A percentile compares a stretch with the other conserved stretches of the same genome.
Conservation (phyloP, 768 basidiomycete species). For the Suillus fuscotomentosus region DNA sequence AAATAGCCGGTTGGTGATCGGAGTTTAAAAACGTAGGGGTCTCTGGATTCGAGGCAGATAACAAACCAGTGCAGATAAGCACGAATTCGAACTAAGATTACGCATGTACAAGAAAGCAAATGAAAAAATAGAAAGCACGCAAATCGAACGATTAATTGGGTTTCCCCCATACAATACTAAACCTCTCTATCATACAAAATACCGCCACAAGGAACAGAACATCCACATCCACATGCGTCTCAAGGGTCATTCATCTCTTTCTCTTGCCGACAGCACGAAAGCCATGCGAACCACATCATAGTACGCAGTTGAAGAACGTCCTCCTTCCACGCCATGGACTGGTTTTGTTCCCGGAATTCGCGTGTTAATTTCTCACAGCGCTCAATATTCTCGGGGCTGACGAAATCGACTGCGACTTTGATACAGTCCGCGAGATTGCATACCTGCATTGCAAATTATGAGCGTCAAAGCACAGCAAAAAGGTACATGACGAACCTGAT, state of each 20-base stretch:
- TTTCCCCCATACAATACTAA: constrained; percentile 27
- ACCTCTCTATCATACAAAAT: constrained; percentile 21
- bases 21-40: constrained; percentile 8
- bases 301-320: constrained; percentile 89
- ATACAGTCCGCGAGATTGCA: constrained; percentile 93
- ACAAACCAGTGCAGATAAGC: background rate
- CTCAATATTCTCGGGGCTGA: constrained; percentile 88
- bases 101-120: constrained; percentile 23
- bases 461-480: constrained; percentile 3
- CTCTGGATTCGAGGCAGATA: background rate
- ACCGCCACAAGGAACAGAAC: background rate
- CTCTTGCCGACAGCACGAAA: constrained; percentile 59
- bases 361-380: constrained; percentile 83
- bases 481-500: constrained; percentile 57
- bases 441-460: constrained; percentile 48
- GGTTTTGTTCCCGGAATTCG: constrained; percentile 91
- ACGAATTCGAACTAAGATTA: constrained; percentile 10
- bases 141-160: constrained; percentile 25
- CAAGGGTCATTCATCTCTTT: constrained; percentile 34
- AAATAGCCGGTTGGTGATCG: constrained; percentile 15
- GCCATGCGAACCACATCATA: constrained; percentile 95
- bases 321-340: constrained; percentile 87
- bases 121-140: constrained; percentile 15
- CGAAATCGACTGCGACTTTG: constrained; percentile 94
- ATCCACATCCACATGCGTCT: constrained; percentile 10